Evolutionary conservation across 192 early-diverging fungal genomes (phyloP).

Genomic region (Umbelopsis vinacea): DNA sequence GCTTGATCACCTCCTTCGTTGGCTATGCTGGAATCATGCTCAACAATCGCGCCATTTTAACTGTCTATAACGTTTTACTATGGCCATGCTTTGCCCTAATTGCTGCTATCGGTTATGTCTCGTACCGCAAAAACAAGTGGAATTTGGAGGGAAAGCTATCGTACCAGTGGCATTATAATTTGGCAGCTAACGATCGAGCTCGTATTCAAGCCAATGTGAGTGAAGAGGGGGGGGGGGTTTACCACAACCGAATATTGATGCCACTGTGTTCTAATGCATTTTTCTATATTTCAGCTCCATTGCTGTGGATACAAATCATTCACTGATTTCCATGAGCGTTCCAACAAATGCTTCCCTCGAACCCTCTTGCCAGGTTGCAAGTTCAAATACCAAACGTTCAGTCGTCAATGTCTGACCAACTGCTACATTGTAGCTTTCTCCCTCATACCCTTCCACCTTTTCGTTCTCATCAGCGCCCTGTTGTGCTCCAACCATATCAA

Average conservation of each 20-base stretch:
- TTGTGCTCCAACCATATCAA: constrained; percentile 57
- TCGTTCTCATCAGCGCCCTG: constrained; percentile 47
- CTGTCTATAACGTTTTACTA: constrained; percentile 47
- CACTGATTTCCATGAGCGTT: constrained; percentile 51
- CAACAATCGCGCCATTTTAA: constrained; percentile 48
- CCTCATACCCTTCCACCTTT: constrained; percentile 41
- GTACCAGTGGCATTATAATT: constrained; percentile 42
- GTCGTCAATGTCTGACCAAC: constrained; percentile 35
- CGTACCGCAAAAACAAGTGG: constrained; percentile 44
- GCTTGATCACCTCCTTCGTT: constrained; percentile 40
- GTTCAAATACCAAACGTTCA: constrained; percentile 43
- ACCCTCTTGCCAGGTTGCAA: constrained; percentile 50
- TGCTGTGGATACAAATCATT: constrained; percentile 54
- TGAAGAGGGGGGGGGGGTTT: too few species aligned
- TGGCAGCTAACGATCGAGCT: constrained; percentile 30
- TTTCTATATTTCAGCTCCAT: constrained; percentile 35
- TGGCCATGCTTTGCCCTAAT: constrained; percentile 54
- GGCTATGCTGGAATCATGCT: constrained; percentile 54
- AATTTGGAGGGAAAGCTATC: constrained; percentile 40
- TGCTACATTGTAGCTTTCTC: constrained; percentile 52
- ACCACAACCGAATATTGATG: too few species aligned
- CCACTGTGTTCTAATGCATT: neutral
- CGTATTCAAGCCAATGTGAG: constrained; percentile 40
- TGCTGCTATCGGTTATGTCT: constrained; percentile 50
- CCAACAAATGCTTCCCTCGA: constrained; percentile 54